A percentile compares a stretch with the other conserved stretches of the same genome.
Evolutionary conservation across 1,284 basidiomycete genomes (phyloP).

Genomic region (Irpex sp.): DNA sequence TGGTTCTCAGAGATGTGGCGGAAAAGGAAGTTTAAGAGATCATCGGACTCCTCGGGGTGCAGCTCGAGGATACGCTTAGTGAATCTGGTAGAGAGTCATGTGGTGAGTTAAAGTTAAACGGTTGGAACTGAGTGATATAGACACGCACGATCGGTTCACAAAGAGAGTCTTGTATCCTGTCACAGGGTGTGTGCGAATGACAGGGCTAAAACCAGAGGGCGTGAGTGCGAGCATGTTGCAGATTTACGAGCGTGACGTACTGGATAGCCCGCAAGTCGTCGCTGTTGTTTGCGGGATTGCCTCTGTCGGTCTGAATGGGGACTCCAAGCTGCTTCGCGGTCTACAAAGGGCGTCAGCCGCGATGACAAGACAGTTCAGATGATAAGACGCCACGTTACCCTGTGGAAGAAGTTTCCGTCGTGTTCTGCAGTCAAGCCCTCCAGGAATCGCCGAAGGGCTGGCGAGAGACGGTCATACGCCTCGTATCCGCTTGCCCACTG

Average conservation of each 20-base stretch:
- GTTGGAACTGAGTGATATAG: neutral
- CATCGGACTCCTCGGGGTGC: constrained; percentile 52
- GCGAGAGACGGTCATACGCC: constrained; percentile 61
- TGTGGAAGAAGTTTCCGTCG: constrained; percentile 45
- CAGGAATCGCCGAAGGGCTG: constrained; percentile 51
- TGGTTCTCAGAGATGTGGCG: constrained; percentile 54
- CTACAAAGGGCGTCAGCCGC: neutral
- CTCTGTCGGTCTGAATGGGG: constrained; percentile 14
- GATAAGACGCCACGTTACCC: neutral
- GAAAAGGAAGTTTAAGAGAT: constrained; percentile 45
- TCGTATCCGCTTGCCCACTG: constrained; percentile 48
- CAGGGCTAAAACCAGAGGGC: constrained; percentile 29
- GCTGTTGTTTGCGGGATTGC: constrained; percentile 34
- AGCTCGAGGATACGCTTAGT: constrained; percentile 63
- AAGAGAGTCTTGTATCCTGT: constrained; percentile 68
- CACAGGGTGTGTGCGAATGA: constrained; percentile 53
- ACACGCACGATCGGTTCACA: constrained; percentile 47
- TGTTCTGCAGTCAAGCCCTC: constrained; percentile 61
- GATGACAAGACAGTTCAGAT: too few species aligned
- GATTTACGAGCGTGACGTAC: constrained; percentile 27
- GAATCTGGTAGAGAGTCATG: constrained; percentile 35
- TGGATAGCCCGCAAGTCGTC: constrained; percentile 53
- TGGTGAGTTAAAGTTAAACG: neutral
- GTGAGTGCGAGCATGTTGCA: neutral
- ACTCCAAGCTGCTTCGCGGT: constrained; percentile 10